phyloP scores from a whole-genome alignment of 2,329 filamentous ascomycete genomes.

The Fusarium nanum region DNA sequence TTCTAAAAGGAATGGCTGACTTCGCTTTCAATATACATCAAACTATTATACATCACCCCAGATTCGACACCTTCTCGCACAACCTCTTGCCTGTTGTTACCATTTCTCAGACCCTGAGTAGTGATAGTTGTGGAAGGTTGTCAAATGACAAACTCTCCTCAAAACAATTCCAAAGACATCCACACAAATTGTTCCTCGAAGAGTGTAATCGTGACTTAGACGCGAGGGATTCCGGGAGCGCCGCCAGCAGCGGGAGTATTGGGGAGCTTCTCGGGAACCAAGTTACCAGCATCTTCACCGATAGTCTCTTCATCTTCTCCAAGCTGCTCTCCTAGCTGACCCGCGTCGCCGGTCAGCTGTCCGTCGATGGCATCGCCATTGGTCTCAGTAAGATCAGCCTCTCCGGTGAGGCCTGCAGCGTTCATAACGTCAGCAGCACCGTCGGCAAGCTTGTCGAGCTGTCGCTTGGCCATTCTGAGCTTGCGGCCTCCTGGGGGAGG shows the following conservation, averaged over 20 bases:
- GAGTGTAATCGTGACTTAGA: neutral
- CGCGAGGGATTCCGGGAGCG: neutral
- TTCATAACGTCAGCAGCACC: neutral
- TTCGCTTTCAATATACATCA: neutral
- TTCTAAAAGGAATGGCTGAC: neutral
- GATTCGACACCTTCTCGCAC: neutral
- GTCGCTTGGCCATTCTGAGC: constrained; percentile 1
- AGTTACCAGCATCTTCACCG: neutral
- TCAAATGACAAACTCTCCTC: neutral
- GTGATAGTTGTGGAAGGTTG: neutral
- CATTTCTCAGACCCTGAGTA: neutral
- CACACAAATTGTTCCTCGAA: neutral
- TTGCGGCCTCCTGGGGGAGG: neutral
- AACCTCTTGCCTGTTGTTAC: neutral
- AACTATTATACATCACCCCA: neutral
- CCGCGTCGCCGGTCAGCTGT: neutral
- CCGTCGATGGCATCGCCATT: constrained; percentile 7
- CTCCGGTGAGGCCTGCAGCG: neutral
- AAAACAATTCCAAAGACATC: neutral
- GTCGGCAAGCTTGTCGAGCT: constrained; percentile 2
- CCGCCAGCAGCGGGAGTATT: neutral
- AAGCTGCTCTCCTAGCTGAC: neutral
- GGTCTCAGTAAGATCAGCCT: neutral
- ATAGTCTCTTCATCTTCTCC: constrained; percentile 1
- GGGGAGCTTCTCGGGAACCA: neutral